These are phyloP conservation scores for Lachnellula cervina DNA, from an alignment of 2,329 filamentous ascomycete genomes.

Conservation along the genomic window DNA sequence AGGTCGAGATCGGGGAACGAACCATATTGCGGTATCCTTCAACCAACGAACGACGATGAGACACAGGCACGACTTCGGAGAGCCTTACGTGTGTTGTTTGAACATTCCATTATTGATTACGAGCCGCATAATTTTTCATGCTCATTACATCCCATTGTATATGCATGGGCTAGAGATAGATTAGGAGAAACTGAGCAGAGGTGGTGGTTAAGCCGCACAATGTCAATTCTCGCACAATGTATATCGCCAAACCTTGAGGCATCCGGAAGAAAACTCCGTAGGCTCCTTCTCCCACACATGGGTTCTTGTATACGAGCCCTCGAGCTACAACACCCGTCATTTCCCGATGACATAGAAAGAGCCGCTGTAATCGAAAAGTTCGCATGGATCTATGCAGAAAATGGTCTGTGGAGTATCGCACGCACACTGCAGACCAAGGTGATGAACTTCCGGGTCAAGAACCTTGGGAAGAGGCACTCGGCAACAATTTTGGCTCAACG, in stretches of 20 bases:
- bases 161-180: conserved; percentile 30
- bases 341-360: conserved; percentile 14
- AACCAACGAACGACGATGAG: conserved; percentile 21
- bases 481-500: neutral
- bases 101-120: conserved; percentile 22
- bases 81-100: conserved; percentile 20
- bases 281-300: conserved; percentile 14
- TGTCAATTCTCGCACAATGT: conserved; percentile 4
- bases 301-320: conserved; percentile 3
- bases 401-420: conserved; percentile 25
- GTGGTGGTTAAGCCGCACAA: neutral
- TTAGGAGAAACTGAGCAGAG: conserved; percentile 9
- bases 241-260: conserved; percentile 10
- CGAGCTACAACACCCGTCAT: neutral
- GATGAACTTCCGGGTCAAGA: conserved; percentile 3
- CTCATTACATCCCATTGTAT: conserved; percentile 32
- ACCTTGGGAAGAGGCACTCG: conserved; percentile 2
- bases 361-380: conserved; percentile 23
- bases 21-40: neutral
- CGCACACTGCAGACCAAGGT: conserved; percentile 16
- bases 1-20: neutral
- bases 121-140: neutral
- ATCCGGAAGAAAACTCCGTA: conserved; percentile 19
- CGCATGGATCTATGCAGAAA: conserved; percentile 26
- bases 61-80: conserved; percentile 16